Base-by-base conservation (phyloP, 148 eudicot species). In the Rhododendron williamsianum region DNA sequence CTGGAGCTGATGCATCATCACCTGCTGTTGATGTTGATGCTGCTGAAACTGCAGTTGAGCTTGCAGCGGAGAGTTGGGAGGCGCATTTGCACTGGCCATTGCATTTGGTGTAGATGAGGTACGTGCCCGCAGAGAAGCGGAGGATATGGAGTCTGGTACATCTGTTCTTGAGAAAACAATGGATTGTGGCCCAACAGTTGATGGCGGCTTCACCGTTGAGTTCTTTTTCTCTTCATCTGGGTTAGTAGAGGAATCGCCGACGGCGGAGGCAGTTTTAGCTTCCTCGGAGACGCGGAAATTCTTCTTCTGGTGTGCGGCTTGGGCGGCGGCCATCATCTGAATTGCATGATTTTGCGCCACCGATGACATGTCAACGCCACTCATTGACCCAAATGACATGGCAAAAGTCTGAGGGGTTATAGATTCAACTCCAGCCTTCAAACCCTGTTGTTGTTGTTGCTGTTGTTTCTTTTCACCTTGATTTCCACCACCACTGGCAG, bases 101-200 rank as follows among this genome's bases (percentile, higher is more conserved):
- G 90, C 36, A 83, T 87, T 90, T 2, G 91, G 84, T 19, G 87
- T 87, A 6, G 94, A 60, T 63, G 93, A 65, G 30, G 71, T 76
- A 6, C 95, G 93, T 21, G 90, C 84, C 63, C 92, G 91, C 7
- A 86, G 36, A 69, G 92, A 78, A 38, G 91, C 80, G 30, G 91
- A 90, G 13, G 92, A 88, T 7, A 86, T 86, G 25, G 88, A 86
- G 58, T 94, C 96, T 3, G 91, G 81, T 83, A 91, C 73, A 45
- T 96, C 99, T 23, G 93, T 73, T 81, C 96, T 88, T 21, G 98
- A 87, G 85, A 97, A 97, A 77, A 94, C 94, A 92, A 95, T 95
- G n/a, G 98, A 94, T 74, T 95, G 99, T 27, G 94, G 95, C 82
- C 95, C 96, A 81, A 67, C 82, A 25, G 92, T 83, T 27, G 88